Base-by-base conservation (phyloP, 2,329 filamentous ascomycete genomes). In the Cryphonectria radicalis region DNA sequence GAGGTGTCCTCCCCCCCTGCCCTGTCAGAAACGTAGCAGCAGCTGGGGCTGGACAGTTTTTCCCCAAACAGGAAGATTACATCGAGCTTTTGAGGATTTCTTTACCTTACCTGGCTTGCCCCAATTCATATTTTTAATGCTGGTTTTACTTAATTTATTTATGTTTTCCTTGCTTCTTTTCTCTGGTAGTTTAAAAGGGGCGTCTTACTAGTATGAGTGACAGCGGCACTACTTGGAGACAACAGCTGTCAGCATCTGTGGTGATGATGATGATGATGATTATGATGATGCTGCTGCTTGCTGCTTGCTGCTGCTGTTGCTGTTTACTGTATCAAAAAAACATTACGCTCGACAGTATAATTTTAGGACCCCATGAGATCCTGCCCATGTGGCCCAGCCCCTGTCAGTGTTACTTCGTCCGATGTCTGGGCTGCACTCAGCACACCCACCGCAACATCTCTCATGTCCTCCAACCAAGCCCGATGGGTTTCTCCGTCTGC, bases 341-440 rank as follows among this genome's bases (percentile, higher is more conserved):
- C 66, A 40, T 63, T 53, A 60, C 35, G 42, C 17, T 66, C 35
- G 19, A 17, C 28, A 17, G 65, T 64, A 67, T 71, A 71, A 68
- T 71, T 71, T 70, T 71, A 69, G 55, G 64, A 67, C 62, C 70
- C 70, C 70, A 62, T 69, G 46, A 71, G 32, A 40, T 55, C 69
- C 46, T 62, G 70, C 40, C 69, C 70, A 71, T 69, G 62, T 69
- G 66, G 70, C 35, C 53, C 32, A 28, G 68, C 22, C 70, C 70
- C 70, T 69, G 66, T 35, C 46, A 53, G 68, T 71, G 69, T 50
- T 40, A 37, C 64, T 53, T 66, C 32, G 57, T 35, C 57, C 28
- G 57, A 60, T 32, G 19, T 37, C 32, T 22, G 17, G 32, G 57
- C 32, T 37, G 32, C 57, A 32, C 32, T 60, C 59, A 62, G 59